Evolutionary conservation across 768 basidiomycete species (phyloP).

Genomic region (Trametes maxima): DNA sequence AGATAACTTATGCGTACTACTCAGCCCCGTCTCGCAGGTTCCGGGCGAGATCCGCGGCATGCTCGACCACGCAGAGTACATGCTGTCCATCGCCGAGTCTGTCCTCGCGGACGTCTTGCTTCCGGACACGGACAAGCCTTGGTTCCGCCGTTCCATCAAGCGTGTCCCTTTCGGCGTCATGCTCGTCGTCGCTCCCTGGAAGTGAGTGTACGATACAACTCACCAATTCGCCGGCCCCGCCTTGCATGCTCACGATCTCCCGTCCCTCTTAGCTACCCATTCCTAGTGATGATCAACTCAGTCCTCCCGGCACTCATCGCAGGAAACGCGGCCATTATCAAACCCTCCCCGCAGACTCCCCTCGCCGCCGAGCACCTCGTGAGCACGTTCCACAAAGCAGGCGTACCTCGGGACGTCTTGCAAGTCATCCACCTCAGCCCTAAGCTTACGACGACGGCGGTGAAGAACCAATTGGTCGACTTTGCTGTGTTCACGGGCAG

Average conservation of each 20-base stretch:
- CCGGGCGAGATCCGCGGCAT: constrained; percentile 82
- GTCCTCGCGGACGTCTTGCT: constrained; percentile 76
- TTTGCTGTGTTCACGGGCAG: constrained; percentile 94
- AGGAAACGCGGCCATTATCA: constrained; percentile 89
- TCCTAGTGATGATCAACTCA: constrained; percentile 88
- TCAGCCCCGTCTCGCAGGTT: constrained; percentile 77
- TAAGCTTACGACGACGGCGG: constrained; percentile 55
- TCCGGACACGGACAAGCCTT: constrained; percentile 77
- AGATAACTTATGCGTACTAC: not conserved
- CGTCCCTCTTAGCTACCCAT: constrained; percentile 67
- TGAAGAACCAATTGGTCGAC: constrained; percentile 66
- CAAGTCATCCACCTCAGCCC: constrained; percentile 78
- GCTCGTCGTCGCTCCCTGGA: constrained; percentile 90
- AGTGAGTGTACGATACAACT: constrained; percentile 49
- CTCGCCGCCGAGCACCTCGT: constrained; percentile 82
- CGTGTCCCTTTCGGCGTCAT: constrained; percentile 86
- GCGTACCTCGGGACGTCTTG: constrained; percentile 73
- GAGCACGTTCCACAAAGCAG: constrained; percentile 67
- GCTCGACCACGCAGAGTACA: constrained; percentile 78
- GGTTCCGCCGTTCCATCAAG: constrained; percentile 82
- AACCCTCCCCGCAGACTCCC: constrained; percentile 97
- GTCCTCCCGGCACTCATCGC: constrained; percentile 90
- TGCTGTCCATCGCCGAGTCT: constrained; percentile 80
- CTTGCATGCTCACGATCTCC: not conserved
- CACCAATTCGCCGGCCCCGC: not conserved